These are phyloP conservation scores for Verticillium zaregamsianum DNA, from an alignment of 2,329 filamentous ascomycete genomes.

Conservation along the genomic window DNA sequence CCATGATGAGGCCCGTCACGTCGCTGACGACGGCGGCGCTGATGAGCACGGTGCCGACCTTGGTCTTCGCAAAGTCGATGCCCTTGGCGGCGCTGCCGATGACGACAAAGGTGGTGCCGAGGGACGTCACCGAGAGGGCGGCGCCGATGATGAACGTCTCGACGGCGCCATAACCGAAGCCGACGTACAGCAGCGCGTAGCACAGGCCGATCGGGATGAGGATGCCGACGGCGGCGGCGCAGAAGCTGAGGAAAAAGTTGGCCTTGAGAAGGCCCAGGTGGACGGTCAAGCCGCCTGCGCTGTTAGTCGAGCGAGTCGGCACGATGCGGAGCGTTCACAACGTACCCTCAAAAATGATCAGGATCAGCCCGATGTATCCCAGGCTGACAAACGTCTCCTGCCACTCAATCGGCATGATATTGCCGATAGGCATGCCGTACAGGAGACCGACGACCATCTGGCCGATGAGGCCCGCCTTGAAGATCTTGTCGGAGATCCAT, in stretches of 20 bases:
- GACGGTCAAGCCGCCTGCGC: conserved; percentile 37
- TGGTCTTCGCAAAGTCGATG: conserved; percentile 35
- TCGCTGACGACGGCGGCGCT: conserved; percentile 43
- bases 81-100: conserved; percentile 22
- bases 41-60: conserved; percentile 37
- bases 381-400: conserved; percentile 40
- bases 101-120: conserved; percentile 29
- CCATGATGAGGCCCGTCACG: conserved; percentile 38
- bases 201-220: conserved; percentile 40
- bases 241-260: conserved; percentile 35
- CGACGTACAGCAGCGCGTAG: conserved; percentile 36
- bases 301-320: neutral
- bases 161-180: conserved; percentile 31
- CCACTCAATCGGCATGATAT: conserved; percentile 36
- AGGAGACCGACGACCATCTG: conserved; percentile 42
- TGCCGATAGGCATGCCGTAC: conserved; percentile 38
- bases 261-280: conserved; percentile 40
- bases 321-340: neutral
- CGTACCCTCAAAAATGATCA: conserved; percentile 41
- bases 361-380: conserved; percentile 42
- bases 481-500: conserved; percentile 33
- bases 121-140: conserved; percentile 26
- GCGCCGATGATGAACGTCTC: conserved; percentile 21
- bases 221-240: conserved; percentile 38
- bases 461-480: conserved; percentile 40